Evolutionary conservation across 208 protist genomes (phyloP).

Genomic region (Wallacemonas sp.): DNA sequence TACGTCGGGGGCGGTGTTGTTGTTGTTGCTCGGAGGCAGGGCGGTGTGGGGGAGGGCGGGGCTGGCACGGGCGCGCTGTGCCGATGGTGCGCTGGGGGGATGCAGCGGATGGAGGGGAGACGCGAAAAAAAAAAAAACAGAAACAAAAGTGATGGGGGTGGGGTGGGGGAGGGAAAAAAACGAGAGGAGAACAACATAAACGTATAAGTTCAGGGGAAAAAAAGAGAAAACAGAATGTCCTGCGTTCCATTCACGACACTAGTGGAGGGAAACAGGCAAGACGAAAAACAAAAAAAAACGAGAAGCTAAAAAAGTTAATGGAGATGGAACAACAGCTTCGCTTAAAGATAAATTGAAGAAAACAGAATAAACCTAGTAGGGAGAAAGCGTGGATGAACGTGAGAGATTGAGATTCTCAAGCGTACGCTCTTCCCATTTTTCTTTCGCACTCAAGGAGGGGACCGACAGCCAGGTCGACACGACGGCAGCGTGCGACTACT

Average conservation of each 20-base stretch:
- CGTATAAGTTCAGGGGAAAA: constrained; percentile 6
- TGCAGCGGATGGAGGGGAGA: too few relatives aligned
- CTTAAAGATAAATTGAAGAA: constrained; percentile 13
- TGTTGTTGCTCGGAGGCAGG: background rate
- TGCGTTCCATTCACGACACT: background rate
- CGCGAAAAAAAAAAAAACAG: constrained; percentile 5
- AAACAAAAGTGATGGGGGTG: constrained; percentile 2
- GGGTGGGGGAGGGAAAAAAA: background rate
- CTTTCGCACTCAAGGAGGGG: too few relatives aligned
- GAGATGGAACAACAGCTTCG: too few relatives aligned
- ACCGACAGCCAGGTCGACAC: too few relatives aligned
- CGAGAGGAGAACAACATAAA: constrained; percentile 2
- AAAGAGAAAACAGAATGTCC: background rate
- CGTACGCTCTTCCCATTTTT: too few relatives aligned
- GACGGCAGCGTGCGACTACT: too few relatives aligned
- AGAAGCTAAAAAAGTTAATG: constrained; percentile 8
- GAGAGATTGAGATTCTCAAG: background rate
- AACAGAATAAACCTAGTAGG: background rate
- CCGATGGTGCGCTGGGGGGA: too few relatives aligned
- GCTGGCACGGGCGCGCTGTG: too few relatives aligned
- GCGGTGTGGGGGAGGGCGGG: background rate
- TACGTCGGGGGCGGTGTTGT: too few relatives aligned
- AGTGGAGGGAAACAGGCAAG: background rate
- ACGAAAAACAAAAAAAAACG: background rate
- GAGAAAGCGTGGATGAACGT: constrained; percentile 11